Conservation (phyloP, 345 rosid genomes). For the Dipteronia sinensis region DNA sequence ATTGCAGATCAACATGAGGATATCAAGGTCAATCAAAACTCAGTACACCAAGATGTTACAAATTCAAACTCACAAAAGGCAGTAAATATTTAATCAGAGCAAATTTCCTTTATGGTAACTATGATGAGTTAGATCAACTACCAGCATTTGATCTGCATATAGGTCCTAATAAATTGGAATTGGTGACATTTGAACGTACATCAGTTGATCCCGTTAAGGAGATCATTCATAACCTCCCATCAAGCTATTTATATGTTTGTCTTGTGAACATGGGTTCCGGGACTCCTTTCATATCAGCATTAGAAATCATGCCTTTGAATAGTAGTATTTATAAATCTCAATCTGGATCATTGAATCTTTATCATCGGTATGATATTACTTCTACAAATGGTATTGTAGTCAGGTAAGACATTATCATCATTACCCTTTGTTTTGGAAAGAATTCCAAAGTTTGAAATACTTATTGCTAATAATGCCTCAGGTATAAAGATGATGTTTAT, state of each 20-base stretch:
- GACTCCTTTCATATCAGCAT: slow-evolving; percentile 41
- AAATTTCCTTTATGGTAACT: slow-evolving; percentile 43
- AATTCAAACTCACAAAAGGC: slow-evolving; percentile 27
- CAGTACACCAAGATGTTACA: slow-evolving; percentile 27
- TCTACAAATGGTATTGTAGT: background rate
- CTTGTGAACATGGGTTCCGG: slow-evolving; percentile 36
- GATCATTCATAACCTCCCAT: slow-evolving; percentile 24
- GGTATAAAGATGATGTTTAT: background rate
- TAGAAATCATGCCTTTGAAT: slow-evolving; percentile 39
- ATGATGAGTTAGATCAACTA: slow-evolving; percentile 27
- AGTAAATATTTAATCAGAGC: slow-evolving; percentile 40
- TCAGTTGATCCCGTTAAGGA: slow-evolving; percentile 23
- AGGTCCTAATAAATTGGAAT: slow-evolving; percentile 20
- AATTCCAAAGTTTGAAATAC: too few species aligned
- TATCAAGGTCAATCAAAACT: too few species aligned
- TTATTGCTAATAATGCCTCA: background rate
- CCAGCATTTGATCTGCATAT: slow-evolving; percentile 40
- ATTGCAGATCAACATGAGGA: too few species aligned
- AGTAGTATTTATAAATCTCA: slow-evolving; percentile 17
- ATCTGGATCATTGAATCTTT: slow-evolving; percentile 25
- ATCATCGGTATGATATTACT: background rate
- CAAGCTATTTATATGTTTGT: slow-evolving; percentile 30
- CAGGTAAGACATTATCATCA: background rate
- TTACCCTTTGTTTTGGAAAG: too few species aligned
- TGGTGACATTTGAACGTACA: slow-evolving; percentile 21